phyloP scores from a whole-genome alignment of 2,329 filamentous ascomycete genomes.

The Aspergillus terreus region DNA sequence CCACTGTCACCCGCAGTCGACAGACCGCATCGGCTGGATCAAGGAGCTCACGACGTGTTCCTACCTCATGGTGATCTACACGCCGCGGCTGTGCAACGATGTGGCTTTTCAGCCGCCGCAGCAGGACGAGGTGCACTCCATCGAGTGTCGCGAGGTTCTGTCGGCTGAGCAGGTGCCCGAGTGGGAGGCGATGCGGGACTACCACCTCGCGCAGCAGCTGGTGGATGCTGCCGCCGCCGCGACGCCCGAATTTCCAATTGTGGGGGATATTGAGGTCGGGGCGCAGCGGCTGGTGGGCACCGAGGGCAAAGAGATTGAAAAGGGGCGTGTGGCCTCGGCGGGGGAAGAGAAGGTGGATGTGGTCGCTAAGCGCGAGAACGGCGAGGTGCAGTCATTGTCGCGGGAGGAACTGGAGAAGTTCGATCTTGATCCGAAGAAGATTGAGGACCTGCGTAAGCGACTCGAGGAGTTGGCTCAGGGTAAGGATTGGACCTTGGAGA shows the following conservation, averaged over 20 bases:
- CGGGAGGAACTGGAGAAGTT: constrained; percentile 66
- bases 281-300: constrained; percentile 53
- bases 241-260: constrained; percentile 35
- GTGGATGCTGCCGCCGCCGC: constrained; percentile 23
- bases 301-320: constrained; percentile 56
- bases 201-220: constrained; percentile 29
- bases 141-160: constrained; percentile 72
- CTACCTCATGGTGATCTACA: constrained; percentile 91
- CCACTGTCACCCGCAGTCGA: constrained; percentile 72
- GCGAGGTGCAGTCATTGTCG: constrained; percentile 58
- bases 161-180: constrained; percentile 50
- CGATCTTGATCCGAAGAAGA: constrained; percentile 61
- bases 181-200: constrained; percentile 42
- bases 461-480: constrained; percentile 66
- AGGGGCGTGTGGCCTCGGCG: constrained; percentile 52
- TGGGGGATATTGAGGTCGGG: constrained; percentile 59
- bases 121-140: constrained; percentile 70
- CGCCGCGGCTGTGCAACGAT: constrained; percentile 81
- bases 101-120: constrained; percentile 80
- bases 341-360: constrained; percentile 46
- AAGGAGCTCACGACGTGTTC: constrained; percentile 89
- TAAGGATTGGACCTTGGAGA: constrained; percentile 74
- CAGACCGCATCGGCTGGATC: constrained; percentile 81
- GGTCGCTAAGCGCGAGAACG: constrained; percentile 57
- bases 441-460: constrained; percentile 66